These are phyloP conservation scores for Tagetes patula DNA, from an alignment of 129 eudicot species.

Conservation along the genomic window DNA sequence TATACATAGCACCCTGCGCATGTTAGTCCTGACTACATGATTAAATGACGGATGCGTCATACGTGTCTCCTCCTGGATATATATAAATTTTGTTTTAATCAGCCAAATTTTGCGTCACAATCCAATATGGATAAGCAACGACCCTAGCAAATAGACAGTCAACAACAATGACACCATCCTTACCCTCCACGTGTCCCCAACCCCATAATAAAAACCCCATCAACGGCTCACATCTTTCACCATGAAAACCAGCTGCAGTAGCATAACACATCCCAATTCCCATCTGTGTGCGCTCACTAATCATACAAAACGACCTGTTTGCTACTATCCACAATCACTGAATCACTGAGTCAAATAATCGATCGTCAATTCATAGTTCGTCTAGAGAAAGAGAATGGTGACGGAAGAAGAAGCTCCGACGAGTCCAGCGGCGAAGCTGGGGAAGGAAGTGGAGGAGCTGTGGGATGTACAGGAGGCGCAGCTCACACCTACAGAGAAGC, in stretches of 20 bases:
- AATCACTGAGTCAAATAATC: background rate
- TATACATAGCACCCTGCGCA: conserved; percentile 22
- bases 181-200: conserved; percentile 27
- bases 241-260: conserved; percentile 12
- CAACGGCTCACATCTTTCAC: conserved; percentile 20
- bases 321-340: background rate
- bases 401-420: conserved; percentile 50
- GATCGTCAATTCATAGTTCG: background rate
- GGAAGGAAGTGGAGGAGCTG: conserved; percentile 74
- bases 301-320: conserved; percentile 17
- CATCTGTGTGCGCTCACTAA: conserved; percentile 7
- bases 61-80: background rate
- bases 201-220: background rate
- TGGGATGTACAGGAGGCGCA: conserved; percentile 83
- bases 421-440: conserved; percentile 88
- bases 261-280: conserved; percentile 2
- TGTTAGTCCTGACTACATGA: conserved; percentile 14
- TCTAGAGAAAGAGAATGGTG: conserved; percentile 36
- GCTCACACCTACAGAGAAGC: conserved; percentile 86
- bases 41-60: background rate
- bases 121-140: conserved; percentile 30
- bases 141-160: background rate
- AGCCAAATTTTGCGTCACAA: conserved; percentile 17
- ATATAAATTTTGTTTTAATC: background rate
- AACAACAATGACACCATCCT: conserved; percentile 21